Evolutionary conservation across 768 basidiomycete species (phyloP), one percentile per base, ranked within the genome.

Genomic region (Tulasnella sp.): DNA sequence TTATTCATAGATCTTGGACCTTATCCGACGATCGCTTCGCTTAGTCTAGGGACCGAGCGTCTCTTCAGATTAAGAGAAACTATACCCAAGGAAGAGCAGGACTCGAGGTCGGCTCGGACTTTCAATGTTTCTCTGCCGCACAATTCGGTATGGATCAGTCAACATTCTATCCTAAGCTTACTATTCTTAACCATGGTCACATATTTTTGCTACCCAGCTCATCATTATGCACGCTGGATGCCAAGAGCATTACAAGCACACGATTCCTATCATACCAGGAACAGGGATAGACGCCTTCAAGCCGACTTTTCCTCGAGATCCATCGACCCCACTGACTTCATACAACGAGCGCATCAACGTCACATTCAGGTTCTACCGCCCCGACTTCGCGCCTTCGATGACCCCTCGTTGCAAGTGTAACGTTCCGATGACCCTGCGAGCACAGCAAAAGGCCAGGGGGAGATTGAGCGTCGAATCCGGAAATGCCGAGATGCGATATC

Each of bases 191-290:
- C 19, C 65, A 65, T 71, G 59, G 39, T 44, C 69, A 29, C 29
- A 32, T 42, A 11, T 65, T 72, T 4, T 63, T 32, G 42, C 62
- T 41, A 19, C 67, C 32, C 59, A 93, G 91, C 82, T 94, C 40
- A 84, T 84, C n/a, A 91, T 94, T 72, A 94, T 94, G 92, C 92
- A 94, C 75, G 90, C 91, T 1, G 86, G 88, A 17, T 89, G 89
- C 73, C 92, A 94, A 82, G 92, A 94, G 77, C 83, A 82, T 44
- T 94, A 90, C 81, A 94, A 94, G 68, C 74, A 75, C 69, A 74
- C 73, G 8, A 75, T 75, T 36, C 74, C 87, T 4, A 84, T 93
- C 19, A 91, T 90, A 22, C 89, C 91, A 0, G 90, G 91, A 74
- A 78, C 82, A 12, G 81, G 85, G 1, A 84, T 94, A 44, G 92